Evolutionary conservation across 345 rosid genomes (phyloP).

Genomic region (Balakata baccata): DNA sequence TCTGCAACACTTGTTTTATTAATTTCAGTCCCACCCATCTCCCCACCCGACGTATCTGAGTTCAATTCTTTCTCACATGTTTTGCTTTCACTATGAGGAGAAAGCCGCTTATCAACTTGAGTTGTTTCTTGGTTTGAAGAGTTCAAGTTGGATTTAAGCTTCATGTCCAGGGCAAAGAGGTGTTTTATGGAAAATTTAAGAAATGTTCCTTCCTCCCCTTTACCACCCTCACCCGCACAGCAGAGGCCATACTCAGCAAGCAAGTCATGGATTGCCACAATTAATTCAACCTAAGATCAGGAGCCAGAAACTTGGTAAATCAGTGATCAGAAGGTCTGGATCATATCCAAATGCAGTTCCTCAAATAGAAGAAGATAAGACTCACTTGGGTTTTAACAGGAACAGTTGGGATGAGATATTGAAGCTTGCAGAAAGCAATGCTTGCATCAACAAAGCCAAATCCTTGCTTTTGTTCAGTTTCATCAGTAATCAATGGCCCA

Average conservation of each 20-base stretch:
- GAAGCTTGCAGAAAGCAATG: constrained; percentile 90
- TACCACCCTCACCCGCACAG: constrained; percentile 70
- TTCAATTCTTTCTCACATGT: constrained; percentile 35
- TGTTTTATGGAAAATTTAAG: constrained; percentile 94
- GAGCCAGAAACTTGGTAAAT: constrained; percentile 14
- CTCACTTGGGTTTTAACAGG: constrained; percentile 74
- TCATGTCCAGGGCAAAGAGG: constrained; percentile 86
- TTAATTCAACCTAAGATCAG: constrained; percentile 66
- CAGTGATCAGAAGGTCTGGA: not conserved
- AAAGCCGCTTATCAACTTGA: constrained; percentile 32
- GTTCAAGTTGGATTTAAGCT: constrained; percentile 63
- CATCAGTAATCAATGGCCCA: constrained; percentile 43
- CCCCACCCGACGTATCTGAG: constrained; percentile 34
- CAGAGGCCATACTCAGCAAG: constrained; percentile 94
- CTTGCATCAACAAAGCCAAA: constrained; percentile 73
- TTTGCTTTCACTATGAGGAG: constrained; percentile 25
- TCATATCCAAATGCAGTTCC: constrained; percentile 6
- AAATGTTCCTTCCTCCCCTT: constrained; percentile 86
- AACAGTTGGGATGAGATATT: constrained; percentile 61
- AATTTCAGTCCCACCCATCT: constrained; percentile 37
- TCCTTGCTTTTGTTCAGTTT: constrained; percentile 59
- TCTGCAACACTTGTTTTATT: constrained; percentile 27
- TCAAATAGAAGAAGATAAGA: constrained; percentile 9
- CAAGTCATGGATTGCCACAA: constrained; percentile 80
- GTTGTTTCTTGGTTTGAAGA: constrained; percentile 45